Conservation (phyloP, 306 rosid species). For the Dicorynia guianensis region DNA sequence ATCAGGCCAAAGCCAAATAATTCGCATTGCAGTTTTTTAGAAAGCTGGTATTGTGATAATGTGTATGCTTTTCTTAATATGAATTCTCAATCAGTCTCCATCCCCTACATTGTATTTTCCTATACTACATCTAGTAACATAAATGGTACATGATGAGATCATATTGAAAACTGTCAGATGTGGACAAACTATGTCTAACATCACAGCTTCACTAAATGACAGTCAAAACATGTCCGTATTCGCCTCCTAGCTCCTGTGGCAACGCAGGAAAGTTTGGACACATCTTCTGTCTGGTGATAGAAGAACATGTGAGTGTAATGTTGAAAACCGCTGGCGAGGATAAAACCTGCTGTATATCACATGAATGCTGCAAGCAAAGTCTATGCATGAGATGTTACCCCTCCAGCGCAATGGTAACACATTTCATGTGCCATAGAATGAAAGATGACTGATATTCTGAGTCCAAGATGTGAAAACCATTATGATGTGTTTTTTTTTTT, state of each 20-base stretch:
- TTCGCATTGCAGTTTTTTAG: not conserved
- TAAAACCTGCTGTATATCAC: not conserved
- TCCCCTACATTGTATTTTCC: not conserved
- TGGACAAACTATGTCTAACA: not conserved
- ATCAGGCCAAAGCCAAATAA: not conserved
- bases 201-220: no score
- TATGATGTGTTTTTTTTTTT: conserved; percentile 10
- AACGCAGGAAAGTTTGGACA: no score
- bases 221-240: no score
- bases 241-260: no score
- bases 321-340: conserved; percentile 3
- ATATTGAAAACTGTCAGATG: not conserved
- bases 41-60: conserved; percentile 15
- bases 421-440: conserved; percentile 6
- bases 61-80: conserved; percentile 2
- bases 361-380: conserved; percentile 12
- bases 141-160: not conserved
- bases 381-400: conserved; percentile 12
- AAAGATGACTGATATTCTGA: not conserved
- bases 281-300: not conserved
- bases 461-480: not conserved
- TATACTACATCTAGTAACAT: not conserved
- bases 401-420: conserved; percentile 4
- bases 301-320: no score
- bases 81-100: not conserved